Conservation (phyloP, 305 asterid genomes). For the Fraxinus paxiana region DNA sequence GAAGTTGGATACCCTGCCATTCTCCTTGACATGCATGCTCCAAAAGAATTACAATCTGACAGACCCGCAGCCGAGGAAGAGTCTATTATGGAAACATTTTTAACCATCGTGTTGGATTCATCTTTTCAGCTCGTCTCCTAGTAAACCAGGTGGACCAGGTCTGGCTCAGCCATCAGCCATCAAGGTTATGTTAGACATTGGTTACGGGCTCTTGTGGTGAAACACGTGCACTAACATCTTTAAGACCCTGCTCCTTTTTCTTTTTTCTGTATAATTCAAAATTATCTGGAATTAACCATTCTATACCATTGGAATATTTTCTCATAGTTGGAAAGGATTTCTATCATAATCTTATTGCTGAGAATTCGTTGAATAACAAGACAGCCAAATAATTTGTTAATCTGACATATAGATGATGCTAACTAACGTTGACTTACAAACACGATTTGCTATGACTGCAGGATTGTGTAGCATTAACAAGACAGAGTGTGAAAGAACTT, state of each 20-base stretch:
- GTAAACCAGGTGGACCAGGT: conserved; percentile 87
- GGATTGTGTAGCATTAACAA: conserved; percentile 66
- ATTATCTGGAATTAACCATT: background rate
- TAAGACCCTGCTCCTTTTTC: background rate
- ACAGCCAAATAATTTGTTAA: background rate
- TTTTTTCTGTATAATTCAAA: background rate
- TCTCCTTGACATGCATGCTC: conserved; percentile 79
- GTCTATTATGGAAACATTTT: conserved; percentile 72
- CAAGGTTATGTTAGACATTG: conserved; percentile 44
- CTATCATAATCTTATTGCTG: background rate
- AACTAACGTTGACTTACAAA: conserved; percentile 13
- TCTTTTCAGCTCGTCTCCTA: conserved; percentile 64
- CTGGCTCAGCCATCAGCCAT: conserved; percentile 56
- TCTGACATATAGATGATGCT: background rate
- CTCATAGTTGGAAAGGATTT: background rate
- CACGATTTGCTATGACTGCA: conserved; percentile 35
- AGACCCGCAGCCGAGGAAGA: conserved; percentile 95
- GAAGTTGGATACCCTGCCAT: conserved; percentile 46
- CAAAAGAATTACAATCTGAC: conserved; percentile 86
- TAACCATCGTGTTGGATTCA: conserved; percentile 73
- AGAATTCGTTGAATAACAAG: background rate
- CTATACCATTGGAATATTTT: background rate
- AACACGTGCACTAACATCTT: background rate
- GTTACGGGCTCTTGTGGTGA: background rate
- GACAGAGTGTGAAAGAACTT: conserved; percentile 63